These are phyloP conservation scores for Fomitopsis betulina DNA, from an alignment of 1,284 basidiomycete species.

Conservation along the genomic window DNA sequence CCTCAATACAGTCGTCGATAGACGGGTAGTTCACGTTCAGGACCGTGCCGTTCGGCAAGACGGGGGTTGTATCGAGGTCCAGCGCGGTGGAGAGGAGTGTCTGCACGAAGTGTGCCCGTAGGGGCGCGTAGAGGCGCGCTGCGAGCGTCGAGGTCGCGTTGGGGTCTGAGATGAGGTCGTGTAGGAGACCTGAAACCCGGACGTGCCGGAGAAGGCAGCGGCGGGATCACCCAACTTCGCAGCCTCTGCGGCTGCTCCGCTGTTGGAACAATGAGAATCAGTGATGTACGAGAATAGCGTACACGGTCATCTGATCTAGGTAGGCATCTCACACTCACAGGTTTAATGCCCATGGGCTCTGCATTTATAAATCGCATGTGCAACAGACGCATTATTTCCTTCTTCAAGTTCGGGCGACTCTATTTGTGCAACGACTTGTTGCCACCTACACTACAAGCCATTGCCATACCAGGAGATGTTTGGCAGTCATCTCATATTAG, in stretches of 20 bases:
- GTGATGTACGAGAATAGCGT: background rate
- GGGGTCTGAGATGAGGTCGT: constrained; percentile 38
- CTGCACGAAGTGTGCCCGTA: constrained; percentile 36
- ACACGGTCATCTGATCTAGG: constrained; percentile 11
- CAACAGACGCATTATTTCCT: too few species aligned
- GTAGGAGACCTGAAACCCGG: constrained; percentile 39
- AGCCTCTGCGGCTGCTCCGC: constrained; percentile 45
- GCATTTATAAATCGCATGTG: too few species aligned
- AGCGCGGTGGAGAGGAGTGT: constrained; percentile 28
- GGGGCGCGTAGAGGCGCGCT: constrained; percentile 37
- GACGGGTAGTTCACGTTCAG: constrained; percentile 51
- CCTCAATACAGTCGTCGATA: constrained; percentile 33
- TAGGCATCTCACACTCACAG: too few species aligned
- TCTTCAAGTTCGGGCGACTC: too few species aligned
- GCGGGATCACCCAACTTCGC: constrained; percentile 43
- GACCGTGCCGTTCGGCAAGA: constrained; percentile 38
- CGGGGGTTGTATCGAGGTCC: constrained; percentile 13
- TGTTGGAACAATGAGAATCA: constrained; percentile 12
- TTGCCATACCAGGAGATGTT: too few species aligned
- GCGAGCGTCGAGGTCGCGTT: constrained; percentile 31
- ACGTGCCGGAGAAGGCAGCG: constrained; percentile 44
- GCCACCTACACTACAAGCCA: too few species aligned
- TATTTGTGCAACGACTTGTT: too few species aligned
- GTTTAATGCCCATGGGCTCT: too few species aligned
- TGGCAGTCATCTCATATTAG: too few species aligned